Percentiles rank a stretch among this genome's conserved stretches.
Evolutionary conservation across 1,139 yeast species (phyloP).

Genomic region (Sugiyamaella grinbergsii): DNA sequence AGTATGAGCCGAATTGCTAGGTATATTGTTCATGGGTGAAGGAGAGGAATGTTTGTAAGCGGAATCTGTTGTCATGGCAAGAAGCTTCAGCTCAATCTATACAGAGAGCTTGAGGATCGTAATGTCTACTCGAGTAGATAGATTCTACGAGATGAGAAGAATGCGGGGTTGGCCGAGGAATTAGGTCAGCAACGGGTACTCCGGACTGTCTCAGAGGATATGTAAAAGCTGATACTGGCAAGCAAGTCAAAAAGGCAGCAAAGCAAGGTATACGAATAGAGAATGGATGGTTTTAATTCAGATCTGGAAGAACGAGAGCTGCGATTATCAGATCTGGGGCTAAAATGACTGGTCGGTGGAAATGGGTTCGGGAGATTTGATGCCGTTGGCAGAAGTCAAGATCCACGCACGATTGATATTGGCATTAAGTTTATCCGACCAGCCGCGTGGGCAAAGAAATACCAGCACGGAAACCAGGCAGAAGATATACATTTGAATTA

Average conservation of each 20-base stretch:
- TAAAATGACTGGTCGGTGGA: not conserved
- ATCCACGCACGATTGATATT: not conserved
- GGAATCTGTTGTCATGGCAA: constrained; percentile 5
- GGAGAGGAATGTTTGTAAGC: not conserved
- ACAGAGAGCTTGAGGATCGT: too few relatives aligned
- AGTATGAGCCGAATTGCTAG: constrained; percentile 7
- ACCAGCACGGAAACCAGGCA: not conserved
- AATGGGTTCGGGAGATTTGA: constrained; percentile 4
- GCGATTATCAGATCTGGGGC: not conserved
- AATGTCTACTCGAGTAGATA: too few relatives aligned
- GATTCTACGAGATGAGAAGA: too few relatives aligned
- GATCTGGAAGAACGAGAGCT: not conserved
- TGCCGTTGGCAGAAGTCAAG: constrained; percentile 1
- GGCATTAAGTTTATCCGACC: constrained; percentile 2
- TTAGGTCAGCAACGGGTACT: too few relatives aligned
- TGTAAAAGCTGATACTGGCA: too few relatives aligned
- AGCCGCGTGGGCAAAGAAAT: not conserved
- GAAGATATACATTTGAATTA: not conserved
- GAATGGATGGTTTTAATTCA: not conserved
- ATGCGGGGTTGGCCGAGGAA: too few relatives aligned
- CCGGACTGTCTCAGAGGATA: too few relatives aligned
- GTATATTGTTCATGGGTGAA: constrained; percentile 3
- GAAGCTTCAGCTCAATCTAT: too few relatives aligned
- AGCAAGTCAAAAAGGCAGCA: too few relatives aligned
- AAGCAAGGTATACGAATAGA: too few relatives aligned